Base-by-base conservation (phyloP, 495 filamentous ascomycete species). In the Talaromyces trachyspermus region DNA sequence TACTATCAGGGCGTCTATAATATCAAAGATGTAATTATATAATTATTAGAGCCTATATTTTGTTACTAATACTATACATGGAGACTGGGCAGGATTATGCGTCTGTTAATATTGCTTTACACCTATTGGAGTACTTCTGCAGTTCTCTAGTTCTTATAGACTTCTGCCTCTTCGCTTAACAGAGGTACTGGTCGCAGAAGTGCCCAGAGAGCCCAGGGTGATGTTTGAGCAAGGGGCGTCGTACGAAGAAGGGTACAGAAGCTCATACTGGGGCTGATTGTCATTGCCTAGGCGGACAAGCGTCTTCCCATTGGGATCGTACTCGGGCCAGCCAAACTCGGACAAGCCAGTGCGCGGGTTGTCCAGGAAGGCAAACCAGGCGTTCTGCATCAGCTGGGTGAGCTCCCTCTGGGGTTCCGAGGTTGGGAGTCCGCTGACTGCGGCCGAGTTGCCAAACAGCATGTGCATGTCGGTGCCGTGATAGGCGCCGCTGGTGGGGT, bases 361-460 rank as follows among this genome's bases (percentile, higher is more conserved):
- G 42, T 63, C 64, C 4, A 67, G 70, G 49, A 81, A 79, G 1
- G 71, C 64, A 2, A 65, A 70, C 75, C 72, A 75, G 4, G 68
- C 71, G 4, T 56, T 61, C 20, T 62, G 60, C 59, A 74, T 66
- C 38, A 69, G 68, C 25, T 48, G 50, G n/a, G 54, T 58, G 32
- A 69, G 62, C 15, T 50, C 52, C 20, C 54, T 48, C 52, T 77
- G 53, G 5, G 27, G 45, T 5, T 46, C 11, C 25, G 49, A 58
- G 7, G 64, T 59, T 1, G 62, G 55, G 2, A 61, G 37, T 11
- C 64, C 68, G 29, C 63, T 70, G 29, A 69, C 59, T 9, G 58
- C 51, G 42, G 50, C 54, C 18, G 62, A 54, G 2, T 56, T 72
- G 2, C 72, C 75, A 46, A 75, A 77, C 7, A 79, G 43, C 58